Base-by-base conservation (phyloP, 2,329 filamentous ascomycete species). In the Arachnomyces sp. region DNA sequence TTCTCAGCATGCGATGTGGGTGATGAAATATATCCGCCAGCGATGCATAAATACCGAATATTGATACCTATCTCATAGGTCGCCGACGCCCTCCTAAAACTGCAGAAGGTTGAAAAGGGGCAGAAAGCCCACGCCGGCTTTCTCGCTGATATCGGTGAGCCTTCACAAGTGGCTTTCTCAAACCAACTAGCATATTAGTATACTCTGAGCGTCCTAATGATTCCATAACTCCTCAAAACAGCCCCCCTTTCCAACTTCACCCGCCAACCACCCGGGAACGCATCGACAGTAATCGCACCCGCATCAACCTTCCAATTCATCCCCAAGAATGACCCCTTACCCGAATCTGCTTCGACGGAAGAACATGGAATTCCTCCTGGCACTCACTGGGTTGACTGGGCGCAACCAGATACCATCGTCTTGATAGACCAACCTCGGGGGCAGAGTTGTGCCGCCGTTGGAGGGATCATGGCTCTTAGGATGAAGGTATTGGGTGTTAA, bases 401-500 rank as follows among this genome's bases (percentile, higher is more conserved):
- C 76, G 1, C 61, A 74, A 17, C 64, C 71, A 0, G 73, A 70
- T 6, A 81, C 77, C 1, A 70, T 87, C 39, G 75, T 80, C 3
- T 64, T 88, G 3, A 71, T 87, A 43, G 74, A 76, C 45, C 82
- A 87, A 52, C 80, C 82, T 0, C 53, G 66, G 0, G 71, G 68
- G 1, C 81, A 86, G 56, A 71, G 70, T 38, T 85, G 83, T 59
- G 83, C 83, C 4, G 72, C 84, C 6, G 72, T 84, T 4, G 84
- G 84, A n/a, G 83, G 83, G 13, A 84, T 88, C 48, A 83, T 87
- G 74, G 83, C 81, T 4, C 66, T 74, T 20, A 70, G 83, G 14
- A 82, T 87, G 73, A 77, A 78, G 51, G 57, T 72, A 11, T 67
- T 80, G 8, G 74, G 75, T 11, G 75, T 74, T 13, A 67, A 68